A percentile compares a stretch with the other conserved stretches of the same genome.
These are phyloP conservation scores for Colletotrichum cereale DNA, from an alignment of 2,329 filamentous ascomycete genomes.

Conservation along the genomic window DNA sequence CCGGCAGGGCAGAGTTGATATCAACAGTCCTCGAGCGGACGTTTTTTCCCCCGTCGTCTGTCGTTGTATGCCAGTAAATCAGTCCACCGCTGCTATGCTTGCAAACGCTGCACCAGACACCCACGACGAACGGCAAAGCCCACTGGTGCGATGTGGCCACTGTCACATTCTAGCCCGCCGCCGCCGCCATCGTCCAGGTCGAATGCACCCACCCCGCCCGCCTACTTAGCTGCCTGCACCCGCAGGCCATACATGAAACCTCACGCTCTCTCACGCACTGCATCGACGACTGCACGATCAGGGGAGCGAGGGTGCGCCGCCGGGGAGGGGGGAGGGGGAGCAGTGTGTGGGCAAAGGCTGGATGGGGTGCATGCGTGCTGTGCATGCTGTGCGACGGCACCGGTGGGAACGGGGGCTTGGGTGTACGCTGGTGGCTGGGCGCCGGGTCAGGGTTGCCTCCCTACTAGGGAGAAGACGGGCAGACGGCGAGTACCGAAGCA, in stretches of 20 bases:
- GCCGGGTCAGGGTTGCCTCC: neutral
- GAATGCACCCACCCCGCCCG: neutral
- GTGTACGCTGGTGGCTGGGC: neutral
- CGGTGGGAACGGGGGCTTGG: conserved; percentile 6
- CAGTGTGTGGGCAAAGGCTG: neutral
- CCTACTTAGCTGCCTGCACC: neutral
- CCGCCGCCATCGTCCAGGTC: neutral
- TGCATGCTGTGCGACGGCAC: conserved; percentile 24
- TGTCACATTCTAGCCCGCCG: neutral
- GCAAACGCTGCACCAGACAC: neutral
- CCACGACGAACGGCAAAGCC: neutral
- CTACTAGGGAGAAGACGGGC: neutral
- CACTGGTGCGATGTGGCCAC: neutral
- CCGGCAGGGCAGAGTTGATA: neutral
- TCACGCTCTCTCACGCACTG: neutral
- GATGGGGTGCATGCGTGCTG: conserved; percentile 20
- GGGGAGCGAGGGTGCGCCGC: neutral
- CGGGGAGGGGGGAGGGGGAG: no score
- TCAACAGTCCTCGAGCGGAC: neutral
- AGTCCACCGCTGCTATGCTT: neutral
- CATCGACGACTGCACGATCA: neutral
- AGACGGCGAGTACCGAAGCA: neutral
- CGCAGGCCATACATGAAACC: neutral
- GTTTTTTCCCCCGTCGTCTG: neutral
- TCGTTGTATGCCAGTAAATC: neutral